Percentiles rank a stretch among this genome's conserved stretches.
Evolutionary conservation across 768 basidiomycete species (phyloP).

Genomic region (Boletus sp.): DNA sequence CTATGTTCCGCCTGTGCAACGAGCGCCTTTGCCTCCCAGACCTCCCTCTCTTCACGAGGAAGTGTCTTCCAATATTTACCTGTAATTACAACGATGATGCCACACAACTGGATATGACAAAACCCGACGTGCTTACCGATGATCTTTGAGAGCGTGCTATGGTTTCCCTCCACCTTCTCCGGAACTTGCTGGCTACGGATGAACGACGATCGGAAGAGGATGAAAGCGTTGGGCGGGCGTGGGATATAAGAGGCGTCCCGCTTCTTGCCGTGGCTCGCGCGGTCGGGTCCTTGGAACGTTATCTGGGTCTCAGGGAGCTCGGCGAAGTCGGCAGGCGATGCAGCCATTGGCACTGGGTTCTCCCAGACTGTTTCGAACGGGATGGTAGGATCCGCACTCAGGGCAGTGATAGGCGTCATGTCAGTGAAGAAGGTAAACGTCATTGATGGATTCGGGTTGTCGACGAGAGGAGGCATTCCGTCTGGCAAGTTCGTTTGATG

Average conservation of each 20-base stretch:
- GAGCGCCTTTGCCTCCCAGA: conserved; percentile 75
- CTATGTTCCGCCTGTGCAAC: conserved; percentile 73
- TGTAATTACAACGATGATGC: conserved; percentile 22
- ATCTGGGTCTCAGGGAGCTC: conserved; percentile 19
- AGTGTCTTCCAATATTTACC: conserved; percentile 76
- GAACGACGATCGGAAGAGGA: conserved; percentile 78
- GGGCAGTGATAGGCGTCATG: conserved; percentile 53
- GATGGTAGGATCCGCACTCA: conserved; percentile 33
- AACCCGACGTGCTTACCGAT: conserved; percentile 46
- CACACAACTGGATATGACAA: not conserved
- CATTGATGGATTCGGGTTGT: conserved; percentile 49
- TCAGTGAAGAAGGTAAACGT: conserved; percentile 63
- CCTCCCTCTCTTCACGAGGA: conserved; percentile 59
- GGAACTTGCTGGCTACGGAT: conserved; percentile 72
- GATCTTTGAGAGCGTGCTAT: conserved; percentile 77
- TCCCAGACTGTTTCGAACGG: conserved; percentile 35
- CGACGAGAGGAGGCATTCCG: conserved; percentile 50
- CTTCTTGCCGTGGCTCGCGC: conserved; percentile 54
- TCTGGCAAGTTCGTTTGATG: conserved; percentile 30
- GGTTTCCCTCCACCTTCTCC: conserved; percentile 75
- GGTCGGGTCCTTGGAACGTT: conserved; percentile 32
- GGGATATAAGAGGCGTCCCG: conserved; percentile 75
- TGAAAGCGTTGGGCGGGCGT: conserved; percentile 82
- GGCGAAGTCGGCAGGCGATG: conserved; percentile 19
- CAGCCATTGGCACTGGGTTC: conserved; percentile 14